A percentile compares a stretch with the other conserved stretches of the same genome.
phyloP scores from a whole-genome alignment of 1,284 basidiomycete species.

The Cystobasidium sp. region DNA sequence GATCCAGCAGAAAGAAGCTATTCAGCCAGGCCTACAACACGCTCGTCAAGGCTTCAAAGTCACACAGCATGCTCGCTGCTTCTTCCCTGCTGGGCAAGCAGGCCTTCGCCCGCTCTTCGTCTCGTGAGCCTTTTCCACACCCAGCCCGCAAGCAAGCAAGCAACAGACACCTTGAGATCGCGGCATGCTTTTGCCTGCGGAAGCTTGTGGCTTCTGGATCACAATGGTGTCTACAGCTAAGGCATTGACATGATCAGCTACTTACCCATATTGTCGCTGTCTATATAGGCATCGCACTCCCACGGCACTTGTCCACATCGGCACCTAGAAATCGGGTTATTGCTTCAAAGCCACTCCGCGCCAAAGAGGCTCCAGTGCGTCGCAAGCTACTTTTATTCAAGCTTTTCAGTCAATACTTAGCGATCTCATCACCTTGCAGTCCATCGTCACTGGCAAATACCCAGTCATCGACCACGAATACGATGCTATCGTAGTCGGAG shows the following conservation, averaged over 20 bases:
- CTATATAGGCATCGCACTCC: slow-evolving; percentile 3
- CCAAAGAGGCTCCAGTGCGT: slow-evolving; percentile 76
- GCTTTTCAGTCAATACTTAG: slow-evolving; percentile 1
- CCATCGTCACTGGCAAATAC: slow-evolving; percentile 70
- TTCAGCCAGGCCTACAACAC: too few species aligned
- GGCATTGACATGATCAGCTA: neutral
- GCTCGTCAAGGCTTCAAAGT: too few species aligned
- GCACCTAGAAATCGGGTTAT: slow-evolving; percentile 63
- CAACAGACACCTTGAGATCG: too few species aligned
- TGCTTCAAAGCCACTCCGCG: slow-evolving; percentile 76
- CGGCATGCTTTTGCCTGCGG: neutral
- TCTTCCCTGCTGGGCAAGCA: slow-evolving; percentile 30
- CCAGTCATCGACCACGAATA: slow-evolving; percentile 95
- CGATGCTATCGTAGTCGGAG: slow-evolving; percentile 95
- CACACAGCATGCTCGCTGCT: slow-evolving; percentile 21
- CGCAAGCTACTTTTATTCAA: slow-evolving; percentile 7
- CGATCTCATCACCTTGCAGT: slow-evolving; percentile 31
- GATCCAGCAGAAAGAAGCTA: neutral
- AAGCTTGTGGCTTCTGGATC: neutral
- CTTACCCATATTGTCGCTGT: neutral
- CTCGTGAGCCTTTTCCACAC: slow-evolving; percentile 13
- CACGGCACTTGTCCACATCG: slow-evolving; percentile 52
- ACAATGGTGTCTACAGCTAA: neutral
- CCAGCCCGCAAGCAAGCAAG: too few species aligned
- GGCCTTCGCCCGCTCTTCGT: slow-evolving; percentile 18